Conservation (phyloP, 2,329 filamentous ascomycete genomes). For the Pseudocercospora fijiensis region DNA sequence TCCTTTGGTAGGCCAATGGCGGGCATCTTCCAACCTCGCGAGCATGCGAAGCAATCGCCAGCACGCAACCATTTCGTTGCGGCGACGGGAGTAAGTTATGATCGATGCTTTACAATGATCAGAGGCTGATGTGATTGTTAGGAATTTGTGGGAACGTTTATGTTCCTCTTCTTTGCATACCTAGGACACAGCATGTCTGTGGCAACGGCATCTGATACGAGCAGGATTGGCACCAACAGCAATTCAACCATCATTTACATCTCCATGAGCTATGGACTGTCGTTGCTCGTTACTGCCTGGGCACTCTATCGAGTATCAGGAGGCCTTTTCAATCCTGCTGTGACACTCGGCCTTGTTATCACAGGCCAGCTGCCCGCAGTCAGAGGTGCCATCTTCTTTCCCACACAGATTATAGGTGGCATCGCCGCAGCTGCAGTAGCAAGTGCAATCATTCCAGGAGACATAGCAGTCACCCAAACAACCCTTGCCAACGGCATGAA, state of each 20-base stretch:
- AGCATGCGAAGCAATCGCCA: slow-evolving; percentile 6
- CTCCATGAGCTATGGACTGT: slow-evolving; percentile 40
- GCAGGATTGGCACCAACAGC: slow-evolving; percentile 44
- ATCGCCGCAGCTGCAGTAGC: slow-evolving; percentile 37
- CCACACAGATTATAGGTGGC: slow-evolving; percentile 34
- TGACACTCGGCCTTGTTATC: slow-evolving; percentile 36
- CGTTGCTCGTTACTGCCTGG: slow-evolving; percentile 43
- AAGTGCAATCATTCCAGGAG: slow-evolving; percentile 34
- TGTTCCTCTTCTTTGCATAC: slow-evolving; percentile 44
- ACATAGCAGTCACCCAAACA: slow-evolving; percentile 33
- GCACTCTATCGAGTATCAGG: slow-evolving; percentile 37
- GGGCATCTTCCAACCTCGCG: slow-evolving; percentile 7
- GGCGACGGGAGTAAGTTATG: not conserved
- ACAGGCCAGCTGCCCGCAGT: slow-evolving; percentile 30
- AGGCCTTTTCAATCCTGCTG: slow-evolving; percentile 36
- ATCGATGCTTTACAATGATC: not conserved
- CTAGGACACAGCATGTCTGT: slow-evolving; percentile 12
- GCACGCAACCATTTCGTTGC: slow-evolving; percentile 11
- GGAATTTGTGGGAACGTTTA: slow-evolving; percentile 45
- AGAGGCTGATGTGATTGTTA: not conserved
- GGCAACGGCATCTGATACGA: slow-evolving; percentile 36
- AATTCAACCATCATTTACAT: slow-evolving; percentile 34
- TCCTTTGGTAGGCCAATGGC: slow-evolving; percentile 10
- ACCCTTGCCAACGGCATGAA: slow-evolving; percentile 32
- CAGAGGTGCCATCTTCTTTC: slow-evolving; percentile 33